phyloP scores from a whole-genome alignment of 441 rosid genomes.

The Adansonia gregorii region DNA sequence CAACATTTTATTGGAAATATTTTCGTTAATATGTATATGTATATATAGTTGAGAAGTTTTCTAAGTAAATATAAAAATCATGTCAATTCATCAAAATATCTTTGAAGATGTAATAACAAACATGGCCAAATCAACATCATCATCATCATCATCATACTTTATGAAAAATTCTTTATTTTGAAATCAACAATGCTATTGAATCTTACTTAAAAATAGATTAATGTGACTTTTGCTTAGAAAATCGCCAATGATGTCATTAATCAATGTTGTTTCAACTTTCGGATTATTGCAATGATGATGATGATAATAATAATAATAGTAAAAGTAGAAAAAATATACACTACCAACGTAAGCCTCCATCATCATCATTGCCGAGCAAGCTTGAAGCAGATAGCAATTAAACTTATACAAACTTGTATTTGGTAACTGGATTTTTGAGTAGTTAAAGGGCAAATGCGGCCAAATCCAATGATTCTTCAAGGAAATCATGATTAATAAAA shows the following conservation, averaged over 20 bases:
- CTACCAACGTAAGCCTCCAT: neutral
- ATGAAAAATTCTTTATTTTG: neutral
- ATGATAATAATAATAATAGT: neutral
- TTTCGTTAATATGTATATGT: too few relatives aligned
- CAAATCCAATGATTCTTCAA: neutral
- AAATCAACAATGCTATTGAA: neutral
- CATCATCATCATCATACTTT: neutral
- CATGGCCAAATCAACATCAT: neutral
- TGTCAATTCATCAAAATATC: too few relatives aligned
- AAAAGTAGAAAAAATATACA: neutral
- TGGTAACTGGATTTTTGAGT: neutral
- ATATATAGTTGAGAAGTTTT: too few relatives aligned
- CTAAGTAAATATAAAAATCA: too few relatives aligned
- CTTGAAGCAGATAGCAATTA: neutral
- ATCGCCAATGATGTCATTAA: neutral
- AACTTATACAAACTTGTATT: neutral
- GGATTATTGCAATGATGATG: neutral
- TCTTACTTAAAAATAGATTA: neutral
- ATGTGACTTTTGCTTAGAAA: neutral
- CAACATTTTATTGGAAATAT: too few relatives aligned
- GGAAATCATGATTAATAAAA: constrained; percentile 8
- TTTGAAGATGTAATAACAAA: neutral
- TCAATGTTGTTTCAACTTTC: neutral
- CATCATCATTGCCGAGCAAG: constrained; percentile 2
- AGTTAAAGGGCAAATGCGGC: neutral